phyloP scores from a whole-genome alignment of 768 basidiomycete species.

The Naganishia randhawae region DNA sequence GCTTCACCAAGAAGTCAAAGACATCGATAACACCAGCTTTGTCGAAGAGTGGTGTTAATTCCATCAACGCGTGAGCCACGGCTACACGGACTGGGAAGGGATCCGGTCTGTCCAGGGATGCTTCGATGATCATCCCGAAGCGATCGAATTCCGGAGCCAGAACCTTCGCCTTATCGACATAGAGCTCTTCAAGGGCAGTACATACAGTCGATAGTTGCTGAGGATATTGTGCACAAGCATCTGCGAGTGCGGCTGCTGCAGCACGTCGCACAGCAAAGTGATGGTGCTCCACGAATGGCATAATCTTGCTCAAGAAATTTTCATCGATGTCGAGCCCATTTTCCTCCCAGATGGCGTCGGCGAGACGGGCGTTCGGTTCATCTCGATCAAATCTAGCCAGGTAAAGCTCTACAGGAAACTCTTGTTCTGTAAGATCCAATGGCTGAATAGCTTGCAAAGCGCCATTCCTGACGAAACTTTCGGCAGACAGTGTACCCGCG shows the following conservation, averaged over 20 bases:
- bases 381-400: constrained; percentile 82
- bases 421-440: constrained; percentile 87
- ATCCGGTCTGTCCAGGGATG: constrained; percentile 78
- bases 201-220: constrained; percentile 56
- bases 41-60: constrained; percentile 65
- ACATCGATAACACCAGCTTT: constrained; percentile 63
- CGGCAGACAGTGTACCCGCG: constrained; percentile 72
- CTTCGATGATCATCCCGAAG: constrained; percentile 90
- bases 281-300: constrained; percentile 68
- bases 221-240: constrained; percentile 70
- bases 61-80: constrained; percentile 64
- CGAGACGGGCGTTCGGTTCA: constrained; percentile 80
- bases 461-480: constrained; percentile 79
- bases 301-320: constrained; percentile 59
- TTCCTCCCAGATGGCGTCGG: constrained; percentile 84
- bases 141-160: constrained; percentile 87
- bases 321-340: constrained; percentile 87
- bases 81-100: constrained; percentile 83
- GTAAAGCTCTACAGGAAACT: constrained; percentile 87
- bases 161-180: constrained; percentile 83
- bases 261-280: constrained; percentile 75
- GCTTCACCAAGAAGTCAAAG: constrained; percentile 80
- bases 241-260: constrained; percentile 68
- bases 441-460: constrained; percentile 88
- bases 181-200: constrained; percentile 62